These are phyloP conservation scores for Colletotrichum somersetense DNA, from an alignment of 2,329 filamentous ascomycete species.

Conservation along the genomic window DNA sequence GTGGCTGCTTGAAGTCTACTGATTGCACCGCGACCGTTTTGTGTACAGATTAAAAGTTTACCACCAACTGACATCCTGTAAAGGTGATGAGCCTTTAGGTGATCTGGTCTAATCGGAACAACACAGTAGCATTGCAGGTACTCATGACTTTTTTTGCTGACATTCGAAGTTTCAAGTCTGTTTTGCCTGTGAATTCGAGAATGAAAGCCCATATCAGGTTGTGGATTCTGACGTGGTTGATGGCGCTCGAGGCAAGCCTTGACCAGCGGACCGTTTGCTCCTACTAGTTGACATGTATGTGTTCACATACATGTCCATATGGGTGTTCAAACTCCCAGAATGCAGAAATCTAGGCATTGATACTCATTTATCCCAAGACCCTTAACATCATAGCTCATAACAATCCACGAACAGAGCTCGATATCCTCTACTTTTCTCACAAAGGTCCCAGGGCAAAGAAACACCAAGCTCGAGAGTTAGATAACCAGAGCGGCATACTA, in stretches of 20 bases:
- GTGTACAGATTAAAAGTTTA: neutral
- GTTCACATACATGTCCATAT: too few species aligned
- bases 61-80: neutral
- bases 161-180: neutral
- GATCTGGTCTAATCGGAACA: neutral
- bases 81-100: neutral
- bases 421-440: fast-evolving
- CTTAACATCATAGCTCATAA: neutral
- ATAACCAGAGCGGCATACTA: neutral
- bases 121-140: neutral
- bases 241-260: too few species aligned
- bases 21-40: neutral
- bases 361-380: too few species aligned
- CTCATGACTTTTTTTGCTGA: neutral
- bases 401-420: neutral
- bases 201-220: neutral
- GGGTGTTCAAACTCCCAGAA: too few species aligned
- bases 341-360: neutral
- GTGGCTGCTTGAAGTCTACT: too few species aligned
- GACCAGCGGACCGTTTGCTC: too few species aligned
- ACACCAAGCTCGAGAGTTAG: too few species aligned
- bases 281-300: too few species aligned
- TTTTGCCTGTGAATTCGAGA: too few species aligned
- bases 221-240: neutral
- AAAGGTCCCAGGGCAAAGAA: neutral